Evolutionary conservation across 2,329 filamentous ascomycete genomes (phyloP), one percentile per base, ranked within the genome.

Genomic region (Emydomyces testavorans): DNA sequence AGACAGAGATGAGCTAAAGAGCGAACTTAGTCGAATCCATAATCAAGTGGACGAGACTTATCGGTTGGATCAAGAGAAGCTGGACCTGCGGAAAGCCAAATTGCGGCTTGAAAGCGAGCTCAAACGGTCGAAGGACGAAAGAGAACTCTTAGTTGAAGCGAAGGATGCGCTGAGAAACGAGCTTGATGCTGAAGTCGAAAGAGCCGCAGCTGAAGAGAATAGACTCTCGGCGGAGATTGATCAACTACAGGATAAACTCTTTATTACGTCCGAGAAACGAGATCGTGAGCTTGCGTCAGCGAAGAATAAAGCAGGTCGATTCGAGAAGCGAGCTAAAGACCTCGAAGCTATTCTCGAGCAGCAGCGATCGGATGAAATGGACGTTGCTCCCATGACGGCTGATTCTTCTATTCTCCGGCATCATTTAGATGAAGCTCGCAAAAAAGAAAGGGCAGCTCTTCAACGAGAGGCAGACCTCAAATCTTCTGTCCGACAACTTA

Each of bases 31-130:
- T 37, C 71, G 72, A 20, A 60, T 70, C 52, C 70, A 77, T 32
- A 73, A 75, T 47, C 76, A 76, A 41, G 74, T 74, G 24, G 68
- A 70, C 47, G 76, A 80, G 50, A 77, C 73, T 1, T 74, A 78
- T 55, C 75, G 74, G 10, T 62, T 83, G 38, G 82, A 85, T 54
- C 77, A 80, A 52, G 83, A 86, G 58, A 79, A 81, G 53, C 66
- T 82, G 38, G 80, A 85, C 46, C 68, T 86, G 20, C 78, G 80
- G 15, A 78, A 79, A 23, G 67, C 76, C n/a, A 83, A 81, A 59
- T 67, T 79, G 52, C 82, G 79, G 57, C 71, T 85, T 15, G 82
- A 86, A 53, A 74, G 70, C 51, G 82, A 86, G 57, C 69, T 83
- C 13, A 77, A 78, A 35, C 72, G 79, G 10, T 66, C 85, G 13